phyloP scores from a whole-genome alignment of 2,329 filamentous ascomycete species.

The Stromatinia cepivora region DNA sequence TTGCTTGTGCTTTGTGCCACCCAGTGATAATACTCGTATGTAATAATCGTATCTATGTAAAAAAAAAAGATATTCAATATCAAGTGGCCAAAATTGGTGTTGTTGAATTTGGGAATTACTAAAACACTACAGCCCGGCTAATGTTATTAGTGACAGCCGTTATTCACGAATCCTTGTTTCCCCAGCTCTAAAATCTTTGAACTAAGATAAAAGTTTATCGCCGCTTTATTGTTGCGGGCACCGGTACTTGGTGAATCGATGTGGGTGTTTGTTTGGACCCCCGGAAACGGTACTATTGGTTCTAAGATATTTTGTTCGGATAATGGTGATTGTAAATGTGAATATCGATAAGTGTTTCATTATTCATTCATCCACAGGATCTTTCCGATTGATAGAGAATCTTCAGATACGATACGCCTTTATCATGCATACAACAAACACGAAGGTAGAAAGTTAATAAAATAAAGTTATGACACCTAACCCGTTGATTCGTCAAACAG shows the following conservation, averaged over 20 bases:
- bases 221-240: neutral
- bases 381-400: neutral
- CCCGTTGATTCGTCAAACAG: neutral
- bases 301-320: no score
- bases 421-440: neutral
- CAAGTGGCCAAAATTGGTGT: neutral
- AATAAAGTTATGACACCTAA: neutral
- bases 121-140: neutral
- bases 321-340: no score
- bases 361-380: neutral
- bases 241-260: neutral
- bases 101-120: constrained; percentile 6
- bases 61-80: neutral
- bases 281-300: no score
- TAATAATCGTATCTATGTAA: neutral
- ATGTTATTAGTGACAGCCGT: neutral
- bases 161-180: constrained; percentile 14
- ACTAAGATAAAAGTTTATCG: neutral
- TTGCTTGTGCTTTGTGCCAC: neutral
- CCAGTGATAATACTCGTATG: neutral
- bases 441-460: no score
- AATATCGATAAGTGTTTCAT: neutral
- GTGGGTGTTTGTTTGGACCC: no score
- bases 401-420: neutral
- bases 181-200: constrained; percentile 4